Conservation (phyloP, 208 protist genomes). For the Acanthamoeba castellanii region DNA sequence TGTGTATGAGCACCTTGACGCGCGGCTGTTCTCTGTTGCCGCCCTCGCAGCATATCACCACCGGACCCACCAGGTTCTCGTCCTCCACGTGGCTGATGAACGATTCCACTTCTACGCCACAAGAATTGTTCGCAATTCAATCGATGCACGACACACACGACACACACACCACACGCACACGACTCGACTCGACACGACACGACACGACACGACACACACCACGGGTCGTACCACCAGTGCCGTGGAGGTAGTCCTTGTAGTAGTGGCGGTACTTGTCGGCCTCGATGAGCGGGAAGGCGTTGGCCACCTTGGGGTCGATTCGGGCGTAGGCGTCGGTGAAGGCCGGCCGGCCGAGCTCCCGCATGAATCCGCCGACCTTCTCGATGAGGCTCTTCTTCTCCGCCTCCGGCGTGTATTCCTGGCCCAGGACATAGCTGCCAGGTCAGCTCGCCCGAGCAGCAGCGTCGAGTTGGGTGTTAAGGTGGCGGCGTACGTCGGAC, state of each 20-base stretch:
- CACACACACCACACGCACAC: constrained; percentile 1
- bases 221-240: neutral
- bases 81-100: constrained; percentile 17
- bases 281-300: constrained; percentile 59
- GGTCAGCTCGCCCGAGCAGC: no score
- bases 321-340: constrained; percentile 39
- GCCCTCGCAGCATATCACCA: constrained; percentile 23
- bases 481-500: neutral
- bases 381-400: constrained; percentile 27
- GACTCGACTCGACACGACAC: no score
- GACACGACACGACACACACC: no score
- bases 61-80: constrained; percentile 26
- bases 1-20: constrained; percentile 69
- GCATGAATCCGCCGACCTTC: neutral
- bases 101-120: neutral
- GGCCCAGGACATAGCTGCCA: no score
- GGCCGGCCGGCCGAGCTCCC: neutral
- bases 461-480: no score
- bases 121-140: neutral
- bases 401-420: neutral
- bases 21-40: neutral
- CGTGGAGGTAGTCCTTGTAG: constrained; percentile 50
- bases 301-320: constrained; percentile 12
- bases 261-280: constrained; percentile 63
- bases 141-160: no score